Evolutionary conservation across 306 rosid genomes (phyloP).

Genomic region (Cicer bijugum): DNA sequence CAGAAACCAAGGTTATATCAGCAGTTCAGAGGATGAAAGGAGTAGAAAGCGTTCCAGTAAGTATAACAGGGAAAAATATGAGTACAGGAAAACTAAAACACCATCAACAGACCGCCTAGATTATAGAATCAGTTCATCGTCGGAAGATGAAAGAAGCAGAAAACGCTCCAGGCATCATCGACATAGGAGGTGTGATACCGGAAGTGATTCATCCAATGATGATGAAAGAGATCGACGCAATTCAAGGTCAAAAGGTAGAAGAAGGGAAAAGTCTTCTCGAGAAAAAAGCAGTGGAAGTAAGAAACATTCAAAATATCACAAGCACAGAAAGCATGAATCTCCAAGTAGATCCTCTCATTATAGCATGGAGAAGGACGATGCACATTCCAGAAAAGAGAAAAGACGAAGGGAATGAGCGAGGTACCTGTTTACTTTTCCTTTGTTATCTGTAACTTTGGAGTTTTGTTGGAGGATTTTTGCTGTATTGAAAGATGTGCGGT

Average conservation of each 20-base stretch:
- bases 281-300: slow-evolving; percentile 63
- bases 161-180: slow-evolving; percentile 62
- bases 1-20: slow-evolving; percentile 44
- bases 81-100: slow-evolving; percentile 50
- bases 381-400: slow-evolving; percentile 62
- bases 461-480: slow-evolving; percentile 4
- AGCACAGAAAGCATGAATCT: slow-evolving; percentile 63
- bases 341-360: slow-evolving; percentile 55
- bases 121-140: slow-evolving; percentile 54
- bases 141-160: slow-evolving; percentile 71
- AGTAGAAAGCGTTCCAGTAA: slow-evolving; percentile 58
- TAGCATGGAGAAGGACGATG: slow-evolving; percentile 50
- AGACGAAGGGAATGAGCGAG: slow-evolving; percentile 55
- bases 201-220: slow-evolving; percentile 61
- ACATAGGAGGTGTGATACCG: slow-evolving; percentile 56
- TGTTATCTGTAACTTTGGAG: slow-evolving; percentile 12
- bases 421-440: slow-evolving; percentile 27
- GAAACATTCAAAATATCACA: slow-evolving; percentile 69
- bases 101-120: slow-evolving; percentile 46
- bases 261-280: slow-evolving; percentile 64
- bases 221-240: slow-evolving; percentile 53
- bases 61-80: slow-evolving; percentile 42
- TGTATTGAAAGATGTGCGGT: slow-evolving; percentile 23
- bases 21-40: slow-evolving; percentile 73
- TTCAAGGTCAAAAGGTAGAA: slow-evolving; percentile 64